Conservation (phyloP, 2,329 filamentous ascomycete species). For the Calonectria ilicicola region DNA sequence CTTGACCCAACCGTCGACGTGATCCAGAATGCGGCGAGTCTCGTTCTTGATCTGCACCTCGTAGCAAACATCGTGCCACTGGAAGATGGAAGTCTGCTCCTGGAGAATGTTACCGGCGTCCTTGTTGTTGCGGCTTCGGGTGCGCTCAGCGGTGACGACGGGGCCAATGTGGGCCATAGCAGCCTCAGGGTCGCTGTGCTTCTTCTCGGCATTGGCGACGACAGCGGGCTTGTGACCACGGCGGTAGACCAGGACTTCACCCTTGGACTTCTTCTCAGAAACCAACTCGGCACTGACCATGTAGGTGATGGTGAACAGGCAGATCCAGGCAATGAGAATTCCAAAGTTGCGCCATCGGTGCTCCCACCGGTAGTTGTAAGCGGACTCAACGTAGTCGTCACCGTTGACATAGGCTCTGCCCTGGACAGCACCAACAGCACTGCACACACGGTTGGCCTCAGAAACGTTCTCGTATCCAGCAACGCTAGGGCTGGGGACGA, state of each 20-base stretch:
- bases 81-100: constrained; percentile 80
- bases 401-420: constrained; percentile 60
- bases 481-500: constrained; percentile 53
- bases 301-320: constrained; percentile 72
- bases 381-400: constrained; percentile 56
- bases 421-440: constrained; percentile 58
- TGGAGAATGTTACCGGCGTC: constrained; percentile 57
- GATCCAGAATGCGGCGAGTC: constrained; percentile 79
- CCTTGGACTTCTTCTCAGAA: constrained; percentile 77
- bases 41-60: constrained; percentile 83
- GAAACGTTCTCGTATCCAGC: constrained; percentile 40
- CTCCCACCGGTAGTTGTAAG: constrained; percentile 64
- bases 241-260: constrained; percentile 81
- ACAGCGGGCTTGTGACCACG: constrained; percentile 73
- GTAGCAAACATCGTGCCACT: constrained; percentile 87
- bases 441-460: constrained; percentile 55
- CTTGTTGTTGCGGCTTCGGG: constrained; percentile 50
- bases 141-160: constrained; percentile 58
- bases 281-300: constrained; percentile 75
- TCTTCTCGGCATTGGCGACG: constrained; percentile 69
- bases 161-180: constrained; percentile 63
- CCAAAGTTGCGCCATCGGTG: constrained; percentile 80
- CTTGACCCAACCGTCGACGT: constrained; percentile 94
- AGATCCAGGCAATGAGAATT: constrained; percentile 73
- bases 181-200: constrained; percentile 71